A percentile compares a stretch with the other conserved stretches of the same genome.
Evolutionary conservation across 495 filamentous ascomycete species (phyloP).

Genomic region (Tuber microsphaerosporum): DNA sequence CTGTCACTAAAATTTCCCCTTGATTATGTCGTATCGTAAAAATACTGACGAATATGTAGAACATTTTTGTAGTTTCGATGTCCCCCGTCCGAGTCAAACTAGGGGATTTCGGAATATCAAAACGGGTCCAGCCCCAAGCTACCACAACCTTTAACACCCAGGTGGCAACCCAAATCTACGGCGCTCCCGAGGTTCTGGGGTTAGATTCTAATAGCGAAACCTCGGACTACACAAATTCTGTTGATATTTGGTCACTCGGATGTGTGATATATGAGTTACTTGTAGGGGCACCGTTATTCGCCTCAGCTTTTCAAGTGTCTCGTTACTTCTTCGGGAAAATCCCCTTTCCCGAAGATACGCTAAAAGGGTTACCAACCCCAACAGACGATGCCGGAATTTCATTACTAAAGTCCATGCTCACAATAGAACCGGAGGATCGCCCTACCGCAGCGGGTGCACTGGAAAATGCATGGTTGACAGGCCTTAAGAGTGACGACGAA

Average conservation of each 20-base stretch:
- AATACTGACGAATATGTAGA: slow-evolving; percentile 6
- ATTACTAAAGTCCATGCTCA: neutral
- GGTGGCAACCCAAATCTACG: slow-evolving; percentile 13
- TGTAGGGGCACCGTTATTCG: neutral
- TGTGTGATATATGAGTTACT: slow-evolving; percentile 20
- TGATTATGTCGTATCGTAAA: slow-evolving; percentile 32
- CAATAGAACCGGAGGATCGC: neutral
- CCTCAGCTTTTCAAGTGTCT: too few relatives aligned
- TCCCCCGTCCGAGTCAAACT: slow-evolving; percentile 20
- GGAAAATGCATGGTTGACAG: neutral
- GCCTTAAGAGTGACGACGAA: neutral
- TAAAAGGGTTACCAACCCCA: neutral
- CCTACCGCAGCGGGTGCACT: slow-evolving; percentile 2
- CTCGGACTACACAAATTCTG: slow-evolving; percentile 23
- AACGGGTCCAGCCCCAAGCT: neutral
- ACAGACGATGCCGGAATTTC: neutral
- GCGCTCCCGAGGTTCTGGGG: slow-evolving; percentile 20
- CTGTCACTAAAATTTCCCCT: slow-evolving; percentile 45
- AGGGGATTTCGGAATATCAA: slow-evolving; percentile 22
- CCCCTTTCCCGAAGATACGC: slow-evolving; percentile 5
- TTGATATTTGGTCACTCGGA: slow-evolving; percentile 30
- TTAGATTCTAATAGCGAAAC: slow-evolving; percentile 1
- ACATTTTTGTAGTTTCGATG: slow-evolving; percentile 13
- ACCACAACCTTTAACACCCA: slow-evolving; percentile 8
- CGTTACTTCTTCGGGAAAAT: neutral